phyloP scores from a whole-genome alignment of 2,329 filamentous ascomycete species.

The Camillea tinctor region DNA sequence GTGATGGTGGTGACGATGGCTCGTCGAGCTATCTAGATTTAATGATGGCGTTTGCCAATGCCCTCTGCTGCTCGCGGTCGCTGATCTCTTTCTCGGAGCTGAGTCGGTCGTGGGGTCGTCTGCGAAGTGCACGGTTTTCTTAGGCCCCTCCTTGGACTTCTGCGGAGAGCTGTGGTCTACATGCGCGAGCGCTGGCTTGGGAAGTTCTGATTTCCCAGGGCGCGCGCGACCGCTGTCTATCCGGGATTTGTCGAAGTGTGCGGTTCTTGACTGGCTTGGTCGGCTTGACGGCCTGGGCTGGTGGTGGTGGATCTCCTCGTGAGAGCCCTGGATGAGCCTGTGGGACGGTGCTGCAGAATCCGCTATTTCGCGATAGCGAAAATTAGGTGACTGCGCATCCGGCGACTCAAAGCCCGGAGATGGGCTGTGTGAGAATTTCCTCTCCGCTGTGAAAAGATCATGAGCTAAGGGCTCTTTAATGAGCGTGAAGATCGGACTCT shows the following conservation, averaged over 20 bases:
- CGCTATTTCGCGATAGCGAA: not conserved
- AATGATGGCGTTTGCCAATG: not conserved
- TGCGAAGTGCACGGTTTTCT: not conserved
- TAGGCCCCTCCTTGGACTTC: not conserved
- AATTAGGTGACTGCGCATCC: not conserved
- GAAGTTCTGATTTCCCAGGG: not conserved
- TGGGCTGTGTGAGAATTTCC: conserved; percentile 4
- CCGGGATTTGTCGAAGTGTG: not conserved
- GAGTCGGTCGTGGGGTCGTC: not conserved
- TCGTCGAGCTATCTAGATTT: not conserved
- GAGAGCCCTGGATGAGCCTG: not conserved
- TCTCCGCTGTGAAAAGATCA: not conserved
- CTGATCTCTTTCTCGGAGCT: not conserved
- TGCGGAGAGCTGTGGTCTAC: not conserved
- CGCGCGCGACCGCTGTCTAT: not conserved
- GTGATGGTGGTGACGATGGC: not conserved
- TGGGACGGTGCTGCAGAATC: not conserved
- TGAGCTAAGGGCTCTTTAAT: too few relatives aligned
- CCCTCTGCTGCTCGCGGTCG: not conserved
- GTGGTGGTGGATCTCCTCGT: not conserved
- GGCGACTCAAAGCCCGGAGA: conserved; percentile 8
- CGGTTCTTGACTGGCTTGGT: not conserved
- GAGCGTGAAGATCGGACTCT: conserved; percentile 1
- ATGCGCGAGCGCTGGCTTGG: not conserved
- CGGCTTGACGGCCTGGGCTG: not conserved